Evolutionary conservation across 139 green algal genomes (phyloP), one percentile per base, ranked within the genome.

Genomic region (Astrephomene gubernaculifera): DNA sequence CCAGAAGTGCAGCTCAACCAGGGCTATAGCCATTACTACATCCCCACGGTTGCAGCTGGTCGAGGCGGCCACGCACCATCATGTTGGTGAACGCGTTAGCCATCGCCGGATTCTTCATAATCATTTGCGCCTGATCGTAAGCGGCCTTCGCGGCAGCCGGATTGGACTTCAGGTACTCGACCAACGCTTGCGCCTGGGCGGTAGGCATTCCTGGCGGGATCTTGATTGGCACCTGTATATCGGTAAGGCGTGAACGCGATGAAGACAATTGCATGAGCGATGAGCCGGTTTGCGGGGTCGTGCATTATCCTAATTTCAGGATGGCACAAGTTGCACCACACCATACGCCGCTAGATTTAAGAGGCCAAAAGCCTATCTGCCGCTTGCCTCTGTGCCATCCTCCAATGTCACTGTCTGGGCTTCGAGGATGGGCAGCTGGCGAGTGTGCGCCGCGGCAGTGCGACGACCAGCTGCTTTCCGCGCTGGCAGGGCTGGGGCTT

Each of bases 91-190:
- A 88, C 3, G 88, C 85, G 21, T 91, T 49, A 0, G 92, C 90
- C 82, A 94, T 91, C 27, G 79, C 87, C 2, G 89, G 92, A 10
- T 67, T 90, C 53, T 85, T 64, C 79, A 92, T 54, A 22, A 94
- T 83, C 33, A 72, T 53, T 74, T 92, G 81, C 24, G 90, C 83
- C 80, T 94, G 86, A 8, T 86, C 60, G 25, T 87, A 89, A 2
- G 90, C 85, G 35, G 89, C 82, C 89, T 94, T 91, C 12, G 93
- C 93, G 39, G 88, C 92, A 35, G 93, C 90, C 12, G 92, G 93
- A 49, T 95, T 96, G 10, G 81, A 35, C 65, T 93, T 89, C 53
- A 96, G 87, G 88, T 94, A 95, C 3, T 89, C 90, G 0, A 96
- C 82, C 8, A 94, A 81, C 22, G 82, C 87, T n/a, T 84, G 61